Percentiles rank a stretch among this genome's conserved stretches.
phyloP scores from a whole-genome alignment of 129 eudicot genomes.

The Helichrysum umbraculigerum region DNA sequence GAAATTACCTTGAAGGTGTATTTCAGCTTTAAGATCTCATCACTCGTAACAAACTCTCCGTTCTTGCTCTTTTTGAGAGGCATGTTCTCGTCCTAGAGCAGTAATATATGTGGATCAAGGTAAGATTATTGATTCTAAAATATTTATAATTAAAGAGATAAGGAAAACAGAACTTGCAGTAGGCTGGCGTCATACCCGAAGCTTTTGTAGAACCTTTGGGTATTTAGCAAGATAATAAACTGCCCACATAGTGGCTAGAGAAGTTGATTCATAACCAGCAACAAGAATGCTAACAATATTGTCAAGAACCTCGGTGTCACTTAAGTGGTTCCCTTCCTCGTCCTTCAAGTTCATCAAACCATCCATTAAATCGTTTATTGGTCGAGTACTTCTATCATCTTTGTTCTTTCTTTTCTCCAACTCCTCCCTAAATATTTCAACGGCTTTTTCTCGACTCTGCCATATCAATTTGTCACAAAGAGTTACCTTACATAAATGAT shows the following conservation, averaged over 20 bases:
- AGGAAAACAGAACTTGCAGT: neutral
- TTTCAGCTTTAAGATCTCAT: constrained; percentile 43
- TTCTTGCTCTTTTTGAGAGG: constrained; percentile 28
- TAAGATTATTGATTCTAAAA: too few relatives aligned
- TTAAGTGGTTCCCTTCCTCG: constrained; percentile 46
- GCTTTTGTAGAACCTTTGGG: constrained; percentile 59
- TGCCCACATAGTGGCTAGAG: constrained; percentile 50
- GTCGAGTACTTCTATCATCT: neutral
- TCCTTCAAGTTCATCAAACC: constrained; percentile 59
- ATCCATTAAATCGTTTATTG: constrained; percentile 49
- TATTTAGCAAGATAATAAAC: constrained; percentile 56
- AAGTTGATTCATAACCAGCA: constrained; percentile 47
- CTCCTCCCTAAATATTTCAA: constrained; percentile 43
- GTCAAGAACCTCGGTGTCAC: constrained; percentile 59
- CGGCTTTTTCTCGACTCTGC: constrained; percentile 49
- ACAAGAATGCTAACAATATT: constrained; percentile 43
- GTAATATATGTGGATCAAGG: too few relatives aligned
- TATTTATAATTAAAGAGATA: too few relatives aligned
- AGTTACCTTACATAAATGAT: too few relatives aligned
- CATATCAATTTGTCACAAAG: neutral
- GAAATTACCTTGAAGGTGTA: constrained; percentile 23
- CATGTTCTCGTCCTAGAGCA: constrained; percentile 25
- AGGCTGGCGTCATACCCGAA: constrained; percentile 43
- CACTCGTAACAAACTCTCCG: constrained; percentile 43
- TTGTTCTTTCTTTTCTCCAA: constrained; percentile 51